Conservation (phyloP, 495 filamentous ascomycete species). For the Xylaria intraflava region DNA sequence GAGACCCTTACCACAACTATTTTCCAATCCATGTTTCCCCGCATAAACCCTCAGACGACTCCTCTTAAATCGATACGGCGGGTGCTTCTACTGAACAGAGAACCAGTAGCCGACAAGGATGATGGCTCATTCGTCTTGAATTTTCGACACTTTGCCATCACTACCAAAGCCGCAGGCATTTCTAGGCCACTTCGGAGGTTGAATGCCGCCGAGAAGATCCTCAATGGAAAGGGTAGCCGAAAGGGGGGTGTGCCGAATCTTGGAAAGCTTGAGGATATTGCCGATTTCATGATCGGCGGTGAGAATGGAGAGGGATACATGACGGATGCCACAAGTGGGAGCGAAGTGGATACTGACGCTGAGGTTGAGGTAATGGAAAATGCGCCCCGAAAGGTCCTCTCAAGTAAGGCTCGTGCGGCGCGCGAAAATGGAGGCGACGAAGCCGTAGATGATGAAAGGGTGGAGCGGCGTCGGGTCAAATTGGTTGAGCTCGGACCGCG, state of each 20-base stretch:
- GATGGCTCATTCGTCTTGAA: constrained; percentile 76
- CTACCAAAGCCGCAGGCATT: constrained; percentile 74
- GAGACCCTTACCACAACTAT: constrained; percentile 89
- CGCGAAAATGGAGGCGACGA: constrained; percentile 29
- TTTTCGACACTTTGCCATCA: constrained; percentile 91
- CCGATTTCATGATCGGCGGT: constrained; percentile 89
- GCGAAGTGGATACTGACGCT: constrained; percentile 87
- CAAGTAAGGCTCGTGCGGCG: constrained; percentile 48
- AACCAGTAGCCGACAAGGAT: constrained; percentile 46
- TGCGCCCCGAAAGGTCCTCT: constrained; percentile 62
- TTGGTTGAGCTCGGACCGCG: constrained; percentile 87
- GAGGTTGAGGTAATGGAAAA: constrained; percentile 86
- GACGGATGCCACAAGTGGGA: constrained; percentile 73
- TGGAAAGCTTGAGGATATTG: constrained; percentile 83
- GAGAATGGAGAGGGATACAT: constrained; percentile 72
- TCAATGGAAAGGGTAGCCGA: constrained; percentile 52
- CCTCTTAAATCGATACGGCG: constrained; percentile 83
- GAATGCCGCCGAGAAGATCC: constrained; percentile 74
- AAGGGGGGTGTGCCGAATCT: constrained; percentile 78
- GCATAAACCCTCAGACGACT: constrained; percentile 86
- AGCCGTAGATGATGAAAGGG: constrained; percentile 25
- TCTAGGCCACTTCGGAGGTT: constrained; percentile 76
- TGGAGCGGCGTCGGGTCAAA: constrained; percentile 83
- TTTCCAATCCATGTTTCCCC: constrained; percentile 94
- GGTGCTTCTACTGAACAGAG: constrained; percentile 83